Conservation (phyloP, 2,329 filamentous ascomycete genomes). For the Trichophyton benhamiae region DNA sequence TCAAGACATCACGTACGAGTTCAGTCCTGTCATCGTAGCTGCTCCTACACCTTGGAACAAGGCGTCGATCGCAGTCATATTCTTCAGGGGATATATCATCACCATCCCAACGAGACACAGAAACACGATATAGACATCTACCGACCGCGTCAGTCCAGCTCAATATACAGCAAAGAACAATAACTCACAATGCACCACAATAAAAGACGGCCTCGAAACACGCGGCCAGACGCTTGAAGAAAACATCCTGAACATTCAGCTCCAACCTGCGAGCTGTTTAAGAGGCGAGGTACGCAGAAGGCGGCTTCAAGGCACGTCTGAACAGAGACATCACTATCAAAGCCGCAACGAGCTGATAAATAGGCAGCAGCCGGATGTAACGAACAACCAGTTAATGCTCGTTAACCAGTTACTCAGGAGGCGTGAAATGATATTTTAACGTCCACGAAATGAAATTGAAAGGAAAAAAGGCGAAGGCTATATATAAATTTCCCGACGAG, state of each 20-base stretch:
- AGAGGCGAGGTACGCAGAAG: background rate
- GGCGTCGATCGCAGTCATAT: slow-evolving; percentile 35
- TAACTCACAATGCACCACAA: background rate
- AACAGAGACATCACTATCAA: background rate
- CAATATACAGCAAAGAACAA: background rate
- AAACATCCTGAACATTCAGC: background rate
- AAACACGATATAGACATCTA: slow-evolving; percentile 32
- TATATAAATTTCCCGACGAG: background rate
- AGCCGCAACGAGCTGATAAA: background rate
- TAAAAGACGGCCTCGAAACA: background rate
- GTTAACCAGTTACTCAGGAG: too few relatives aligned
- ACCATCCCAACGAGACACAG: slow-evolving; percentile 27
- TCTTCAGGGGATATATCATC: slow-evolving; percentile 30
- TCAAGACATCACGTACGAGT: slow-evolving; percentile 28
- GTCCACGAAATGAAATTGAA: background rate
- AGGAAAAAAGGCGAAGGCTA: background rate
- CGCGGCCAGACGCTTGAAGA: background rate
- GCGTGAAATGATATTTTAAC: background rate
- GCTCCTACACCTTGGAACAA: slow-evolving; percentile 41
- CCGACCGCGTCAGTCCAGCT: background rate
- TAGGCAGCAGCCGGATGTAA: background rate
- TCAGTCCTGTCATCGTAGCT: slow-evolving; percentile 41
- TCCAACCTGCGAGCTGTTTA: background rate
- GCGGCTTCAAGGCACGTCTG: background rate
- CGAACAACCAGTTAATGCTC: too few relatives aligned